Evolutionary conservation across 2,329 filamentous ascomycete genomes (phyloP).

Genomic region (Penicillium olsonii): DNA sequence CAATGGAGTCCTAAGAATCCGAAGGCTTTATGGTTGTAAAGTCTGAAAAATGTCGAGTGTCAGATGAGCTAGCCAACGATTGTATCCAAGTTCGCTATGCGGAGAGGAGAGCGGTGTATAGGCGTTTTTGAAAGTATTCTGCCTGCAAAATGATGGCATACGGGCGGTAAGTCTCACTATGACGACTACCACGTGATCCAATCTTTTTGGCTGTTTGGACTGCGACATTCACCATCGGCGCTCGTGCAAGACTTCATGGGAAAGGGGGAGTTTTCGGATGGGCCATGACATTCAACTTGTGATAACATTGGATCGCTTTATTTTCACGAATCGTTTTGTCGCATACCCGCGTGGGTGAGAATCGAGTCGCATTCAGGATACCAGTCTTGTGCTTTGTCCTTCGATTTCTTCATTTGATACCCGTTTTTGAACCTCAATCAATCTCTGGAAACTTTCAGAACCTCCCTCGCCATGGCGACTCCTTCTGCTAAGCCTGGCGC

Average conservation of each 20-base stretch:
- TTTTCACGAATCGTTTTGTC: neutral
- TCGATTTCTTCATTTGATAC: conserved; percentile 8
- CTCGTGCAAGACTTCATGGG: conserved; percentile 7
- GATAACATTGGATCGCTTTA: neutral
- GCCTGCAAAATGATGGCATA: too few species aligned
- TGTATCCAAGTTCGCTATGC: neutral
- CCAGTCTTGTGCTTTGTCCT: conserved; percentile 3
- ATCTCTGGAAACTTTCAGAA: neutral
- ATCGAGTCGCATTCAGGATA: conserved; percentile 13
- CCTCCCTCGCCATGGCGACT: conserved; percentile 41
- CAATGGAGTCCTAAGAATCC: neutral
- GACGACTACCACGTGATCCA: conserved; percentile 31
- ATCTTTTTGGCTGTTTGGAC: conserved; percentile 15
- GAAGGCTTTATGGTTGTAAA: too few species aligned
- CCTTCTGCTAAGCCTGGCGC: conserved; percentile 47
- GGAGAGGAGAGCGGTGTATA: conserved; percentile 13
- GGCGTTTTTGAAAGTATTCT: too few species aligned
- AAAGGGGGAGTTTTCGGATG: conserved; percentile 6
- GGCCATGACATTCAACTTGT: neutral
- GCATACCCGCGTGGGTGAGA: conserved; percentile 2
- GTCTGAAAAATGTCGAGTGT: neutral
- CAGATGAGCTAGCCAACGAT: neutral
- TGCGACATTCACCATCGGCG: neutral
- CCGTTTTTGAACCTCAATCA: neutral
- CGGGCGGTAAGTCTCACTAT: conserved; percentile 18